Base-by-base conservation (phyloP, 345 rosid genomes). In the Raphanus raphanistrum region DNA sequence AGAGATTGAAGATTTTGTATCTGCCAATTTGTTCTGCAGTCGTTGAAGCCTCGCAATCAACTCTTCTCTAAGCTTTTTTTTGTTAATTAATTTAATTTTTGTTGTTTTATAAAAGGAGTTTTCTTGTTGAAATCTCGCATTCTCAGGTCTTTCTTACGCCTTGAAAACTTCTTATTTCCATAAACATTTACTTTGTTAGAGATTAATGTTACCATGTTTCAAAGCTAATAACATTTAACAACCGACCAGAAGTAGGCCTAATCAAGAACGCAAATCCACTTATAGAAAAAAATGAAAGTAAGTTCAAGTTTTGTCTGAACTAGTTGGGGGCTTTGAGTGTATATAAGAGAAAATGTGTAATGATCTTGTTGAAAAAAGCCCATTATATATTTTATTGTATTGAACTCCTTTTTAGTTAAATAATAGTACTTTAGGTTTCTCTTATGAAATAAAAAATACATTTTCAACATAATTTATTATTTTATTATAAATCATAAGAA, bases 41-140 rank as follows among this genome's bases (percentile, higher is more conserved):
- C 65, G 82, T 73, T 73, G 74, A 73, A 73, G 74, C 82, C 73
- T 79, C 77, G 16, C 66, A 38, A 68, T 79, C 82, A 68, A 74
- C 45, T 61, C 8, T 57, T 74, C 63, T 64, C 70, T 15, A 43
- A 54, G 61, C 36, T 15, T 26, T 61, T 63, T 33, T 31, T 62
- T 0, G 8, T 62, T 10, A 16, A 26, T 12, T 54, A 26, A 64
- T 36, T 26, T 16, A 10, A 12, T 26, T 7, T 25, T 11, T 4
- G 27, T 62, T 26, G 38, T 26, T 63, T 70, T 54, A 38, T 52
- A 32, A 45, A 61, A 32, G 12, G 59, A 21, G 60, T 27, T 29
- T 64, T 28, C 6, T 55, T 65, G 72, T 77, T 78, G 68, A 59
- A 72, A 45, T 66, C 29, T 78, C 77, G 54, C 61, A 6, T 58